Conservation (phyloP, 257 asterid species). For the Capsicum rhomboideum region DNA sequence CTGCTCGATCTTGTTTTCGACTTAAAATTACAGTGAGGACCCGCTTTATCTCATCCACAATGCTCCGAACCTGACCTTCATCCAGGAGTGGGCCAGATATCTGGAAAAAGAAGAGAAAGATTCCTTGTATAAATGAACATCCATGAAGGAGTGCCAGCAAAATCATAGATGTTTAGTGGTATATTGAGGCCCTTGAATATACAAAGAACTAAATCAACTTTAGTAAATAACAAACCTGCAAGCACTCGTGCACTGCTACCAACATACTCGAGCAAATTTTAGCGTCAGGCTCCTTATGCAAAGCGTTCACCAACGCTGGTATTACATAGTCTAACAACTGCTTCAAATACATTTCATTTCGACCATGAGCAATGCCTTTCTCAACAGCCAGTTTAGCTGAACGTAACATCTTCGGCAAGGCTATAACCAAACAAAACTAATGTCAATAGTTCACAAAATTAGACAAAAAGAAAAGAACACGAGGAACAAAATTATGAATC, state of each 20-base stretch:
- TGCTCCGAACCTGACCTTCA: slow-evolving; percentile 80
- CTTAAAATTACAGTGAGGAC: slow-evolving; percentile 78
- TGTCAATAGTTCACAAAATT: background rate
- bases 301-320: slow-evolving; percentile 81
- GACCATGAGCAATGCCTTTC: slow-evolving; percentile 86
- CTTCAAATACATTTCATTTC: slow-evolving; percentile 64
- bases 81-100: slow-evolving; percentile 74
- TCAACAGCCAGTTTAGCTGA: slow-evolving; percentile 95
- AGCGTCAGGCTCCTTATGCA: slow-evolving; percentile 28
- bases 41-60: slow-evolving; percentile 23
- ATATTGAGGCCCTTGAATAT: no score
- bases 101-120: slow-evolving; percentile 23
- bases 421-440: slow-evolving; percentile 27
- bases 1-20: slow-evolving; percentile 68
- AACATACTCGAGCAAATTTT: no score
- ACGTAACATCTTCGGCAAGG: slow-evolving; percentile 90
- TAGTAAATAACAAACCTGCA: background rate
- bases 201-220: background rate
- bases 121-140: no score
- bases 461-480: background rate
- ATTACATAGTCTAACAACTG: slow-evolving; percentile 64
- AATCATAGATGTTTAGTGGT: no score
- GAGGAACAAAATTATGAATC: background rate
- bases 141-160: no score
- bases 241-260: no score